A percentile compares a stretch with the other conserved stretches of the same genome.
Evolutionary conservation across 192 early-diverging fungal species (phyloP).

Genomic region (Mortierella claussenii): DNA sequence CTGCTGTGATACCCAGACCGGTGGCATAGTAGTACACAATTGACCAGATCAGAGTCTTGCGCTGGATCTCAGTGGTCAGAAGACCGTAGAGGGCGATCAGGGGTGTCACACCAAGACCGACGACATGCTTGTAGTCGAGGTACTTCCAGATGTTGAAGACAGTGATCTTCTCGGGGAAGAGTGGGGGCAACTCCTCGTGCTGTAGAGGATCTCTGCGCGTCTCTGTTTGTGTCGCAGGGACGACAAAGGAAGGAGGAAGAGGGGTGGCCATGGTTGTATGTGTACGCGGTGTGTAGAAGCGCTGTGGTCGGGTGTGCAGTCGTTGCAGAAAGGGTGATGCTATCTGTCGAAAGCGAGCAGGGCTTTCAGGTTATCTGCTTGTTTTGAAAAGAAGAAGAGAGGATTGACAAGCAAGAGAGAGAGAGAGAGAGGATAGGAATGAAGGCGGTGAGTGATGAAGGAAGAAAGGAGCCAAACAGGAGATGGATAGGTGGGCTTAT

Average conservation of each 20-base stretch:
- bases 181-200: constrained; percentile 39
- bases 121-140: constrained; percentile 76
- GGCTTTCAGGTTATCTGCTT: too few relatives aligned
- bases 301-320: too few relatives aligned
- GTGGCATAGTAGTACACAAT: constrained; percentile 80
- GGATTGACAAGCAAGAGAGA: too few relatives aligned
- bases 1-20: constrained; percentile 91
- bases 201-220: constrained; percentile 39
- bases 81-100: constrained; percentile 84
- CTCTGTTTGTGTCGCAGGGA: constrained; percentile 44
- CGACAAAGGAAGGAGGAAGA: constrained; percentile 46
- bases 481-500: not conserved
- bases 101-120: constrained; percentile 76
- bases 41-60: constrained; percentile 79
- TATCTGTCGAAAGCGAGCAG: too few relatives aligned
- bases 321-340: too few relatives aligned
- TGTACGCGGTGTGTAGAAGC: not conserved
- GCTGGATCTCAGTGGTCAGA: constrained; percentile 71
- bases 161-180: constrained; percentile 58
- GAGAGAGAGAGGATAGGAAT: not conserved
- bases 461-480: not conserved
- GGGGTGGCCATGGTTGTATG: constrained; percentile 39
- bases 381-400: too few relatives aligned
- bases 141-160: constrained; percentile 64
- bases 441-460: not conserved